Conservation (phyloP, 805 yeast species). For the Dipodascus albidus region DNA sequence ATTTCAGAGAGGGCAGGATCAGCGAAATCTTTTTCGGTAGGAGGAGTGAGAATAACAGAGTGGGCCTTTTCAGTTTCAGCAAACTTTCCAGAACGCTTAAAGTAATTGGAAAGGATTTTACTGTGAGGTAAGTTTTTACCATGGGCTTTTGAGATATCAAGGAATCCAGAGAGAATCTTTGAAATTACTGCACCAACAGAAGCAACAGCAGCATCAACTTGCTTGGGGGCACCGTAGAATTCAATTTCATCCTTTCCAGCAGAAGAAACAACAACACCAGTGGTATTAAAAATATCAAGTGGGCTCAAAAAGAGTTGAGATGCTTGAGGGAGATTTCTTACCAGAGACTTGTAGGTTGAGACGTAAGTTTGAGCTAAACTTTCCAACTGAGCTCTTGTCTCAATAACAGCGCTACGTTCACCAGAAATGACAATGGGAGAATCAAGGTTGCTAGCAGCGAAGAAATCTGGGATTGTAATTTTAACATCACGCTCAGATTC, state of each 20-base stretch:
- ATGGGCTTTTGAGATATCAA: conserved; percentile 85
- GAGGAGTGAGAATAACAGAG: conserved; percentile 36
- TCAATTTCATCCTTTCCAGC: conserved; percentile 31
- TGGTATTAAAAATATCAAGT: conserved; percentile 17
- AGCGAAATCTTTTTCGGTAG: conserved; percentile 36
- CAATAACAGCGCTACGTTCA: conserved; percentile 51
- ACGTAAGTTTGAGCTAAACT: conserved; percentile 34
- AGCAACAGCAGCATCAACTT: conserved; percentile 50
- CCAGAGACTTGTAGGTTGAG: conserved; percentile 37
- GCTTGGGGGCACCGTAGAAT: conserved; percentile 45
- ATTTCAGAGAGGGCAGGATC: conserved; percentile 33
- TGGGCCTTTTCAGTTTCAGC: conserved; percentile 31
- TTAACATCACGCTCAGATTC: conserved; percentile 15
- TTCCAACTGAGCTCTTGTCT: conserved; percentile 42
- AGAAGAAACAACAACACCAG: conserved; percentile 32
- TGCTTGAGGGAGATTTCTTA: conserved; percentile 51
- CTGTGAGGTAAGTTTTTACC: conserved; percentile 73
- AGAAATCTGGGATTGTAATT: conserved; percentile 14
- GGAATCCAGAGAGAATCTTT: conserved; percentile 46
- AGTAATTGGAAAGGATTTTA: conserved; percentile 55
- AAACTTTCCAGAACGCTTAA: conserved; percentile 26
- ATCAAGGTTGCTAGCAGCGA: conserved; percentile 9
- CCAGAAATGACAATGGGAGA: conserved; percentile 49
- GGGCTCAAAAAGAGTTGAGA: conserved; percentile 54
- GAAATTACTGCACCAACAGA: conserved; percentile 50